Evolutionary conservation across 2,329 filamentous ascomycete genomes (phyloP).

Genomic region (Dothistroma septosporum): DNA sequence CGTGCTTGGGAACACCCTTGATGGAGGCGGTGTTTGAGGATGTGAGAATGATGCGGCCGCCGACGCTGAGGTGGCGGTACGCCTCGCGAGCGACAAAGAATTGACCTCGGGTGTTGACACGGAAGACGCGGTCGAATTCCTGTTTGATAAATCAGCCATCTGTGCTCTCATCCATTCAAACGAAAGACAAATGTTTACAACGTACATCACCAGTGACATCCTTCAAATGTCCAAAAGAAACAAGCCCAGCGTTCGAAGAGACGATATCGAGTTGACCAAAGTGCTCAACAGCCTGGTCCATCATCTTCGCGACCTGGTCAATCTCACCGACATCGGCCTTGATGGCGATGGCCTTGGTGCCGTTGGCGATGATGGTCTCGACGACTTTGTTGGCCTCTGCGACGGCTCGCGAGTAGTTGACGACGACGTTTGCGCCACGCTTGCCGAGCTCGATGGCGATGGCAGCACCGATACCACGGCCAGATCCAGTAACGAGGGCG

Average conservation of each 20-base stretch:
- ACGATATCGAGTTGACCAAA: conserved; percentile 66
- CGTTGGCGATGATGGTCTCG: conserved; percentile 57
- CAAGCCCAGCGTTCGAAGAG: conserved; percentile 60
- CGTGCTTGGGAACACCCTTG: conserved; percentile 47
- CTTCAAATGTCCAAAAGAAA: conserved; percentile 49
- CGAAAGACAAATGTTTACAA: neutral
- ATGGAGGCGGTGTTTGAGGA: conserved; percentile 51
- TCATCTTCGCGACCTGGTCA: conserved; percentile 57
- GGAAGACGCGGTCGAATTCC: conserved; percentile 56
- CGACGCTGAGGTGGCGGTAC: conserved; percentile 49
- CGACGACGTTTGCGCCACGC: conserved; percentile 59
- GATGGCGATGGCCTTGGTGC: conserved; percentile 58
- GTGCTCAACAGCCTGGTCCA: conserved; percentile 56
- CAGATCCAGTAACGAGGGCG: conserved; percentile 48
- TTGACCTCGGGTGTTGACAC: conserved; percentile 59
- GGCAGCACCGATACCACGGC: conserved; percentile 60
- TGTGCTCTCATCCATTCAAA: neutral
- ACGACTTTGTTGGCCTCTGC: conserved; percentile 62
- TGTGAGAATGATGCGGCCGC: conserved; percentile 49
- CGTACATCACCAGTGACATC: conserved; percentile 44
- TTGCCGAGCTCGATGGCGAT: conserved; percentile 61
- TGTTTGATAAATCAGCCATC: conserved; percentile 27
- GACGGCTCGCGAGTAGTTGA: conserved; percentile 62
- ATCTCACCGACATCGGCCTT: conserved; percentile 64
- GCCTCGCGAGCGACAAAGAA: conserved; percentile 59